Evolutionary conservation across 2,329 filamentous ascomycete species (phyloP).

Genomic region (Apiospora kogelbergensis): DNA sequence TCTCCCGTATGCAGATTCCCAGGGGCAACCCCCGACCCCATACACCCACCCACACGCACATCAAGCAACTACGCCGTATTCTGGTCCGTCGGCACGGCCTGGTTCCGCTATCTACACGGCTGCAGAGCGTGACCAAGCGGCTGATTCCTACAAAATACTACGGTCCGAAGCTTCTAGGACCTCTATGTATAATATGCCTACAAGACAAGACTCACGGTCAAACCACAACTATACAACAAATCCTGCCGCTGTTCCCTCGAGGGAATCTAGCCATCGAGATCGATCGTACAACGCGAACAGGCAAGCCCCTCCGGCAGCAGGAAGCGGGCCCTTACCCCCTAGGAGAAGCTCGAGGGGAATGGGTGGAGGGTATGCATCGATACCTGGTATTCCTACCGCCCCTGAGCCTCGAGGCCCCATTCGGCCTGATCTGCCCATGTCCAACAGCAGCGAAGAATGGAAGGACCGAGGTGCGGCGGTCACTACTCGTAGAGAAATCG

Average conservation of each 20-base stretch:
- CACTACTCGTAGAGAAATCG: conserved; percentile 76
- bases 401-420: conserved; percentile 27
- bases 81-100: conserved; percentile 30
- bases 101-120: conserved; percentile 31
- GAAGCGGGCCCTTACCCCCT: conserved; percentile 67
- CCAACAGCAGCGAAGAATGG: conserved; percentile 83
- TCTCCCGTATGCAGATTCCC: neutral
- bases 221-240: conserved; percentile 58
- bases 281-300: conserved; percentile 63
- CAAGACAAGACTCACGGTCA: conserved; percentile 63
- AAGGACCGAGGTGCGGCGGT: conserved; percentile 92
- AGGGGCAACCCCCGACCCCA: conserved; percentile 20
- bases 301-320: conserved; percentile 42
- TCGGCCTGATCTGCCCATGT: conserved; percentile 40
- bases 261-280: conserved; percentile 70
- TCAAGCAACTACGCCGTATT: conserved; percentile 25
- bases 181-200: conserved; percentile 54
- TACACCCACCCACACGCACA: conserved; percentile 22
- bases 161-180: conserved; percentile 59
- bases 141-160: conserved; percentile 41
- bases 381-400: conserved; percentile 42
- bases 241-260: conserved; percentile 49
- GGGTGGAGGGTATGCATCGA: conserved; percentile 53
- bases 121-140: conserved; percentile 33
- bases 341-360: conserved; percentile 75